These are phyloP conservation scores for Quercus engelmannii DNA, from an alignment of 306 rosid genomes.

Conservation along the genomic window DNA sequence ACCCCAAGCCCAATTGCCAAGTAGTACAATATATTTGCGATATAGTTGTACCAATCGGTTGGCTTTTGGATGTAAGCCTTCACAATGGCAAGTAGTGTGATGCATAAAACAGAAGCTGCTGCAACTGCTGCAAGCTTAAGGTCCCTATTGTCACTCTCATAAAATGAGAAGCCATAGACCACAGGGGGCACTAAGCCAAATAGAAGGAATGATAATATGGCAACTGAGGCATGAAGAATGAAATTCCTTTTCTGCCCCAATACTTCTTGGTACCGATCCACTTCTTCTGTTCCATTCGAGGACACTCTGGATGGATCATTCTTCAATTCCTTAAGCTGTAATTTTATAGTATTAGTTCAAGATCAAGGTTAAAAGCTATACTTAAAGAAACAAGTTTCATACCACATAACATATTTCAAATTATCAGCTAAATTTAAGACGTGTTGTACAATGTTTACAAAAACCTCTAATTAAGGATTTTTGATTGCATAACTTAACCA, in stretches of 20 bases:
- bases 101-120: conserved; percentile 61
- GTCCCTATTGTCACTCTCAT: conserved; percentile 45
- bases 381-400: no score
- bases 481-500: no score
- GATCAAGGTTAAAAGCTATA: not conserved
- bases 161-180: conserved; percentile 68
- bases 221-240: conserved; percentile 50
- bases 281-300: conserved; percentile 6
- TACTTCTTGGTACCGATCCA: conserved; percentile 37
- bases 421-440: no score
- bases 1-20: conserved; percentile 42
- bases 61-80: conserved; percentile 51
- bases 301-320: conserved; percentile 28
- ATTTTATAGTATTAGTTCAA: conserved; percentile 2
- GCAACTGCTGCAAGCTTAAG: conserved; percentile 72
- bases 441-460: no score
- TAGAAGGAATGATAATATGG: conserved; percentile 53
- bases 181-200: conserved; percentile 72
- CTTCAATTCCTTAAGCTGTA: conserved; percentile 62
- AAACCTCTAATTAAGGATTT: no score
- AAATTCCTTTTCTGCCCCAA: conserved; percentile 54
- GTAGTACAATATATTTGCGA: conserved; percentile 43
- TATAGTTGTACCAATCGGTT: conserved; percentile 31
- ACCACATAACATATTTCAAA: no score
- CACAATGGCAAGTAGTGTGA: conserved; percentile 55